Percentiles rank a stretch among this genome's conserved stretches.
Conservation (phyloP, 331 rosid species). For the Quercus lobata region DNA sequence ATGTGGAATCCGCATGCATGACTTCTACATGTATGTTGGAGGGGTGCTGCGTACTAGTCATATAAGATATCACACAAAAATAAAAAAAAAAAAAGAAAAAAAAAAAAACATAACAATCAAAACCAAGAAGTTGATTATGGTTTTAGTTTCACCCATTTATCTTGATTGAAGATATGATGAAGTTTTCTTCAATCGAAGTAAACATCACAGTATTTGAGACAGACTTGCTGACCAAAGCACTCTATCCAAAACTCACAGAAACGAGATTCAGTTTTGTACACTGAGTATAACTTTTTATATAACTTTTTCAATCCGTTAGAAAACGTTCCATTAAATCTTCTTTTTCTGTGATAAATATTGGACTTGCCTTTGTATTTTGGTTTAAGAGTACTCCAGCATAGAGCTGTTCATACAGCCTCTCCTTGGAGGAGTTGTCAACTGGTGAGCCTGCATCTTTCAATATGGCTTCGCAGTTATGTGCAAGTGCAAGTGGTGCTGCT, state of each 20-base stretch:
- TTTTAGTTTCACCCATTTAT: not conserved
- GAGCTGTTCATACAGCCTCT: constrained; percentile 27
- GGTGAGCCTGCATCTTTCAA: constrained; percentile 41
- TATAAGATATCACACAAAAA: not conserved
- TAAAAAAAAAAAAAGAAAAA: not conserved
- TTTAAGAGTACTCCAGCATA: constrained; percentile 38
- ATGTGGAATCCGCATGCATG: too few relatives aligned
- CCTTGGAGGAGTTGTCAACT: constrained; percentile 23
- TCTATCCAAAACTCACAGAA: too few relatives aligned
- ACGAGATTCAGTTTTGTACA: too few relatives aligned
- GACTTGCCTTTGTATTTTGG: constrained; percentile 47
- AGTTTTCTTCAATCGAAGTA: not conserved
- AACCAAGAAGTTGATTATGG: not conserved
- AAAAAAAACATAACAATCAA: not conserved
- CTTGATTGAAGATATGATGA: not conserved
- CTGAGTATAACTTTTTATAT: too few relatives aligned
- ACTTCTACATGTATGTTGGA: too few relatives aligned
- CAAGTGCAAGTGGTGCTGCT: not conserved
- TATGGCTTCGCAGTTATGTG: constrained; percentile 32
- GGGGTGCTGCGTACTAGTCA: too few relatives aligned
- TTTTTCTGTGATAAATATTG: not conserved
- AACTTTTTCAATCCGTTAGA: too few relatives aligned
- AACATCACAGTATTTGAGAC: not conserved
- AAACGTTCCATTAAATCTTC: not conserved
- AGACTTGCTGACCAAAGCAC: too few relatives aligned